phyloP scores from a whole-genome alignment of 495 filamentous ascomycete species.

The Xylaria cubensis region DNA sequence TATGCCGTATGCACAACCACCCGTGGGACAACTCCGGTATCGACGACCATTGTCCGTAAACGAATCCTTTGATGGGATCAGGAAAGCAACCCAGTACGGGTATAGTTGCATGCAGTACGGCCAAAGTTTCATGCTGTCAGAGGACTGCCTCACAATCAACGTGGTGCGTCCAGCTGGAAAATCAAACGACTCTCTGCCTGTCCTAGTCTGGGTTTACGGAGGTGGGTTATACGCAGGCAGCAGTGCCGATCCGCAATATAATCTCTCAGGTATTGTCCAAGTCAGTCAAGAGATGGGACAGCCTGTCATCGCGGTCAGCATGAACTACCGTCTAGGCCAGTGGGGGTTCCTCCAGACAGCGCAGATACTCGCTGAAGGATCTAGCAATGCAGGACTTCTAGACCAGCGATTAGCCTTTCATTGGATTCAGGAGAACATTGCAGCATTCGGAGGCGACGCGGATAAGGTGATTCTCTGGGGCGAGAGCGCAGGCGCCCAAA shows the following conservation, averaged over 20 bases:
- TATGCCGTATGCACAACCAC: conserved; percentile 59
- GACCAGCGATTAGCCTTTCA: conserved; percentile 53
- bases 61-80: conserved; percentile 45
- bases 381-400: conserved; percentile 51
- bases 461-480: conserved; percentile 49
- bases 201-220: conserved; percentile 66
- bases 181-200: conserved; percentile 38
- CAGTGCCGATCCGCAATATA: conserved; percentile 57
- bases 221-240: conserved; percentile 63
- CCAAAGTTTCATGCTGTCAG: conserved; percentile 36
- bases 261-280: conserved; percentile 55
- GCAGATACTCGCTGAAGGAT: conserved; percentile 30
- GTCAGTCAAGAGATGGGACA: conserved; percentile 37
- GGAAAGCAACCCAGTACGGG: conserved; percentile 56
- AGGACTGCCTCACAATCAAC: conserved; percentile 52
- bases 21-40: conserved; percentile 55
- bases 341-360: conserved; percentile 59
- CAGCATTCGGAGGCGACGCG: conserved; percentile 57
- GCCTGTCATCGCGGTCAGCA: conserved; percentile 45
- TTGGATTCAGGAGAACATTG: conserved; percentile 64
- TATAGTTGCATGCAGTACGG: conserved; percentile 59
- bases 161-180: conserved; percentile 40
- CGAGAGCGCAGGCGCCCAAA: conserved; percentile 62
- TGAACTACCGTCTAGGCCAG: conserved; percentile 64
- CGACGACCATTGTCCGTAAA: conserved; percentile 54